These are phyloP conservation scores for Stagonosporopsis rhizophila DNA, from an alignment of 2,329 filamentous ascomycete genomes.

Conservation along the genomic window DNA sequence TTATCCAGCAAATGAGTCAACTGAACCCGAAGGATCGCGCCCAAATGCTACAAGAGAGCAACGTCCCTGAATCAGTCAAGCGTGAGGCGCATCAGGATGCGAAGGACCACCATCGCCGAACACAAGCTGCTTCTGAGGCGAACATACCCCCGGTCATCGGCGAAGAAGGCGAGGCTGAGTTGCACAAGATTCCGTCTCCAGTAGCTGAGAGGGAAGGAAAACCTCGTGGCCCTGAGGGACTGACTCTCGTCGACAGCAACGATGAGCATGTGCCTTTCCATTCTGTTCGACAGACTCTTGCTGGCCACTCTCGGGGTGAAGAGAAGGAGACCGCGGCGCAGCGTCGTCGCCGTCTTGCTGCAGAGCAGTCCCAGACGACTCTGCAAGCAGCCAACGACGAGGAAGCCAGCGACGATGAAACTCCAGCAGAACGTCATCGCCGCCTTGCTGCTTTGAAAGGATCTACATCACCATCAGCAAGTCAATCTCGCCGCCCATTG, in stretches of 20 bases:
- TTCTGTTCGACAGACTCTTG: constrained; percentile 49
- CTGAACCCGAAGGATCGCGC: constrained; percentile 71
- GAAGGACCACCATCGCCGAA: constrained; percentile 44
- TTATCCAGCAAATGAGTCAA: constrained; percentile 75
- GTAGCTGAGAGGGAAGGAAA: constrained; percentile 34
- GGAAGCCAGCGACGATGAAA: constrained; percentile 31
- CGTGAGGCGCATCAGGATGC: constrained; percentile 54
- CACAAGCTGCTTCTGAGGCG: constrained; percentile 36
- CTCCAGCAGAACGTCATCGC: constrained; percentile 29
- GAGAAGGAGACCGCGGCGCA: constrained; percentile 50
- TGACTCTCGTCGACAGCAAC: constrained; percentile 56
- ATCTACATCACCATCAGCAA: constrained; percentile 22
- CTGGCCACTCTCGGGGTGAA: constrained; percentile 31
- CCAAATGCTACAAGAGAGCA: constrained; percentile 56
- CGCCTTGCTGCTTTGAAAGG: constrained; percentile 25
- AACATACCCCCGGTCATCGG: constrained; percentile 43
- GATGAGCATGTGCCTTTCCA: constrained; percentile 58
- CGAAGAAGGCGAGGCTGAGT: constrained; percentile 43
- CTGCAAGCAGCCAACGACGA: constrained; percentile 9
- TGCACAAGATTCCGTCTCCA: constrained; percentile 42
- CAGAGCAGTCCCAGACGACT: constrained; percentile 17
- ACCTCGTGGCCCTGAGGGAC: constrained; percentile 45
- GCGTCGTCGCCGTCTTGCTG: constrained; percentile 52
- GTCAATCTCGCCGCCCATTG: constrained; percentile 19
- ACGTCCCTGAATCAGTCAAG: constrained; percentile 58